Evolutionary conservation across 768 basidiomycete genomes (phyloP).

Genomic region (Tulasnella sp.): DNA sequence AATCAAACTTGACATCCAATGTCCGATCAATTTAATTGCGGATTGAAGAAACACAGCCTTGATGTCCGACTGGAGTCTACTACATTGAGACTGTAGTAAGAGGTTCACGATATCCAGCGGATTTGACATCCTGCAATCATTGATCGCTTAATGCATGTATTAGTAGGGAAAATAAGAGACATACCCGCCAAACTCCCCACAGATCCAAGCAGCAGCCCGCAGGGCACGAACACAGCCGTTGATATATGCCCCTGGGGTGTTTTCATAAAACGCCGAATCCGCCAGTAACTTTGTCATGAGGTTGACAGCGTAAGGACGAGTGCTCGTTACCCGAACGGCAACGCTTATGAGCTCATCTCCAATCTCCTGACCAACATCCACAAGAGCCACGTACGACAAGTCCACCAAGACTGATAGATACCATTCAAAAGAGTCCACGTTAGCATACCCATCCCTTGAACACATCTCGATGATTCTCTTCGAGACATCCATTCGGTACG

Average conservation of each 20-base stretch:
- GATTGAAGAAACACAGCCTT: slow-evolving; percentile 74
- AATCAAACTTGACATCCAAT: slow-evolving; percentile 66
- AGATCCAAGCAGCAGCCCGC: slow-evolving; percentile 94
- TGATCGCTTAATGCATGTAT: background rate
- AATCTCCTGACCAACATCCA: slow-evolving; percentile 63
- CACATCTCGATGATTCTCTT: slow-evolving; percentile 79
- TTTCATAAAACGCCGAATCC: slow-evolving; percentile 61
- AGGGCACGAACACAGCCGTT: slow-evolving; percentile 73
- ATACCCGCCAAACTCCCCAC: slow-evolving; percentile 86
- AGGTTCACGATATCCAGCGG: slow-evolving; percentile 61
- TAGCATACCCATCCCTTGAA: slow-evolving; percentile 69
- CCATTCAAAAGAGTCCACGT: slow-evolving; percentile 93
- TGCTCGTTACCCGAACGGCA: slow-evolving; percentile 62
- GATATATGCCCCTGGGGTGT: slow-evolving; percentile 40
- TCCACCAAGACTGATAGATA: slow-evolving; percentile 91
- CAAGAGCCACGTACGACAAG: slow-evolving; percentile 74
- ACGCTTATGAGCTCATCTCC: slow-evolving; percentile 80
- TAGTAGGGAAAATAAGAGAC: slow-evolving; percentile 22
- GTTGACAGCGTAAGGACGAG: slow-evolving; percentile 66
- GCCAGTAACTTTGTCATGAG: slow-evolving; percentile 69
- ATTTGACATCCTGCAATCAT: slow-evolving; percentile 49
- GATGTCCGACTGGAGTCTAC: slow-evolving; percentile 43
- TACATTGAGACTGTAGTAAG: slow-evolving; percentile 49
- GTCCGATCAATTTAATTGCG: slow-evolving; percentile 73
- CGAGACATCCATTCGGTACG: slow-evolving; percentile 75